Percentiles rank a stretch among this genome's conserved stretches.
phyloP scores from a whole-genome alignment of 306 rosid genomes.

The Trichosanthes cucumerina region DNA sequence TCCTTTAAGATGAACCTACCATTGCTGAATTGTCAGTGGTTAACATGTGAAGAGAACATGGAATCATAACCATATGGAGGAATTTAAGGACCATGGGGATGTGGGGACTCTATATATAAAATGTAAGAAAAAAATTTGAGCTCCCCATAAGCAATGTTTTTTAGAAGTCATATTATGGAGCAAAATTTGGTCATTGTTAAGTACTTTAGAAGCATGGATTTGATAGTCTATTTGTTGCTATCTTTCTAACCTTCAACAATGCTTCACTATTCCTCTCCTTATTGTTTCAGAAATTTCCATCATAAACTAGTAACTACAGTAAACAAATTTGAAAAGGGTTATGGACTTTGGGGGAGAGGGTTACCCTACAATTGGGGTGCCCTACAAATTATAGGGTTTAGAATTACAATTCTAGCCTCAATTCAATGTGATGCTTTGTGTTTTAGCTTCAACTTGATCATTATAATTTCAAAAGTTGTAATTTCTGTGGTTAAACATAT shows the following conservation, averaged over 20 bases:
- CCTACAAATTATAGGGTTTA: too few species aligned
- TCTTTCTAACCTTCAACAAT: constrained; percentile 18
- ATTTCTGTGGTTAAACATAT: too few species aligned
- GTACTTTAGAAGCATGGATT: constrained; percentile 58
- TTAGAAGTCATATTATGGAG: constrained; percentile 22
- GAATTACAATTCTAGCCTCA: neutral
- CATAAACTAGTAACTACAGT: neutral
- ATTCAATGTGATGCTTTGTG: too few species aligned
- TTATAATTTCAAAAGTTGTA: too few species aligned
- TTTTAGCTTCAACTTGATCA: too few species aligned
- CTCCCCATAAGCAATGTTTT: constrained; percentile 21
- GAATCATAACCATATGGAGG: constrained; percentile 3
- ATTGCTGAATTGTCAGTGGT: constrained; percentile 13
- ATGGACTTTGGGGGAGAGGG: neutral
- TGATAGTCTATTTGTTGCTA: constrained; percentile 45
- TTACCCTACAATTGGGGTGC: neutral
- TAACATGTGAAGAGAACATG: constrained; percentile 8
- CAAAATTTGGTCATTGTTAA: constrained; percentile 24
- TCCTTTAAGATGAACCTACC: constrained; percentile 11
- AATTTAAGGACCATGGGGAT: constrained; percentile 9
- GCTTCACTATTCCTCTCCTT: constrained; percentile 12
- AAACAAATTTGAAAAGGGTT: neutral
- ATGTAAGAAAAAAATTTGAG: neutral
- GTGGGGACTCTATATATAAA: constrained; percentile 1
- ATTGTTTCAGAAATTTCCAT: constrained; percentile 6